These are phyloP conservation scores for Termitomyces sp. DNA, from an alignment of 768 basidiomycete species.

Conservation along the genomic window DNA sequence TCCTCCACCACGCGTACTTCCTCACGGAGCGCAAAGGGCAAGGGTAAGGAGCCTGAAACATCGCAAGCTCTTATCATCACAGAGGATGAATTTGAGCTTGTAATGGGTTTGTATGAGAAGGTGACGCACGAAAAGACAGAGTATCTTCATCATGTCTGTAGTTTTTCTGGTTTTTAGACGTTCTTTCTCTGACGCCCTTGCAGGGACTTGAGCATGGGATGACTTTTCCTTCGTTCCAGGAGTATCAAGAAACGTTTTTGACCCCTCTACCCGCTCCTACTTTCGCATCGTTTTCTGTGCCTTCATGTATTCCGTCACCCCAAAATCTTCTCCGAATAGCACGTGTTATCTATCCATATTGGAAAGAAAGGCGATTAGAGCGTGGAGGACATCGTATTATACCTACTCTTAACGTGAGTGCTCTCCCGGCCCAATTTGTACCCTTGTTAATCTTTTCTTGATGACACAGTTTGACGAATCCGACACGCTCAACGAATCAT, in stretches of 20 bases:
- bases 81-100: slow-evolving; percentile 91
- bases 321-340: slow-evolving; percentile 62
- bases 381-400: slow-evolving; percentile 82
- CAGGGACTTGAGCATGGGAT: slow-evolving; percentile 63
- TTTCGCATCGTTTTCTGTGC: slow-evolving; percentile 66
- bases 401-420: slow-evolving; percentile 78
- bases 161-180: background rate
- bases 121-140: slow-evolving; percentile 86
- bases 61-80: slow-evolving; percentile 59
- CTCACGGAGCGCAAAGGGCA: slow-evolving; percentile 67
- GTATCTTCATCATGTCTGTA: slow-evolving; percentile 82
- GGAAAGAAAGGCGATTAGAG: slow-evolving; percentile 80
- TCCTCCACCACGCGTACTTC: slow-evolving; percentile 53
- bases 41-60: slow-evolving; percentile 78
- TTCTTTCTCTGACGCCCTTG: slow-evolving; percentile 1
- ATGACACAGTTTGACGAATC: slow-evolving; percentile 72
- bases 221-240: slow-evolving; percentile 65
- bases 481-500: slow-evolving; percentile 86
- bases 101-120: slow-evolving; percentile 93
- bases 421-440: background rate
- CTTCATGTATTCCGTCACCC: slow-evolving; percentile 64
- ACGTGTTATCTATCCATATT: slow-evolving; percentile 76
- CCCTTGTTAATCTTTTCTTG: background rate
- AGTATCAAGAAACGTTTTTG: slow-evolving; percentile 67
- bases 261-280: slow-evolving; percentile 49